Percentiles rank a stretch among this genome's conserved stretches.
These are phyloP conservation scores for Volvox africanus DNA, from an alignment of 139 green algal species.

Conservation along the genomic window DNA sequence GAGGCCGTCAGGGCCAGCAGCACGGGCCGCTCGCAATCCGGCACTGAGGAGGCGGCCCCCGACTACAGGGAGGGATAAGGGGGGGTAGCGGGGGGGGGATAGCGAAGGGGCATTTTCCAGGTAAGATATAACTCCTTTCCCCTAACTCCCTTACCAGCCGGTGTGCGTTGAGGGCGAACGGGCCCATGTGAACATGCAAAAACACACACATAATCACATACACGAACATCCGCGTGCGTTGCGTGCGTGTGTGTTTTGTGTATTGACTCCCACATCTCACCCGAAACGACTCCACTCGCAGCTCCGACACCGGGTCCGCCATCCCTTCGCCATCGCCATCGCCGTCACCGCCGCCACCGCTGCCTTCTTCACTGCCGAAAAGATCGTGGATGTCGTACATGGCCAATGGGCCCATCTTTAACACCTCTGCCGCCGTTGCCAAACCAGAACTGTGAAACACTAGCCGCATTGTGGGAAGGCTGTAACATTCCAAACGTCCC, in stretches of 20 bases:
- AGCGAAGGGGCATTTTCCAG: neutral
- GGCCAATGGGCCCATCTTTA: neutral
- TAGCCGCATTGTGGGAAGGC: conserved; percentile 65
- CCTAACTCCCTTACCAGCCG: neutral
- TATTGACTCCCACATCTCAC: neutral
- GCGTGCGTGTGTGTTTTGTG: no score
- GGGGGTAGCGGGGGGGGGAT: neutral
- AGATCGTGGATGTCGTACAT: conserved; percentile 27
- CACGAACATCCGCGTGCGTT: no score
- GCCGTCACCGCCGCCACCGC: neutral
- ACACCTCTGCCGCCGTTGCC: conserved; percentile 48
- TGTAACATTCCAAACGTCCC: conserved; percentile 70
- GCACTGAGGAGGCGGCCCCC: neutral
- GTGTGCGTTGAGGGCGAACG: no score
- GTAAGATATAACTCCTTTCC: neutral
- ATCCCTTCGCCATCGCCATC: neutral
- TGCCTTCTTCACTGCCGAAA: neutral
- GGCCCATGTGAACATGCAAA: no score
- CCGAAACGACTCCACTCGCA: conserved; percentile 25
- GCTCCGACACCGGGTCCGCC: conserved; percentile 25
- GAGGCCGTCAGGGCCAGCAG: conserved; percentile 77
- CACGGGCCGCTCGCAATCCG: conserved; percentile 67
- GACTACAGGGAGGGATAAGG: neutral
- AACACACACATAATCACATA: no score
- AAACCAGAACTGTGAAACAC: conserved; percentile 55